Percentiles rank a stretch among this genome's conserved stretches.
These are phyloP conservation scores for Pisolithus tinctorius DNA, from an alignment of 768 basidiomycete species.

Conservation along the genomic window DNA sequence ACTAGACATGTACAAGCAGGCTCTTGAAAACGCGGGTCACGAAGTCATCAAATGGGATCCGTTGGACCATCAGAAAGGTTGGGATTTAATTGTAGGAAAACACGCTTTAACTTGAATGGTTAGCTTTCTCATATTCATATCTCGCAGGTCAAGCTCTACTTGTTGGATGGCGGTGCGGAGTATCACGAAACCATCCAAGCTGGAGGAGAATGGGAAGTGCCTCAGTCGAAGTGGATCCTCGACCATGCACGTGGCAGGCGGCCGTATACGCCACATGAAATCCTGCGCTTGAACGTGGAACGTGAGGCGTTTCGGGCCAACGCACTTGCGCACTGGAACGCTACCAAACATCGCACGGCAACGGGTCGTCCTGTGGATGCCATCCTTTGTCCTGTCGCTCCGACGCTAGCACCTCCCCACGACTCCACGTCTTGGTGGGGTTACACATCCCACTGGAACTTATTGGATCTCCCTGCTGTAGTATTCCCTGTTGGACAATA, in stretches of 20 bases:
- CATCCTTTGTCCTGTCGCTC: constrained; percentile 40
- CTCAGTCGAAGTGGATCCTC: constrained; percentile 39
- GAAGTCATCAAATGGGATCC: constrained; percentile 46
- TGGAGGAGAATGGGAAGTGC: constrained; percentile 31
- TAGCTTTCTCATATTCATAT: constrained; percentile 10
- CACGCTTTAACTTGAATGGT: constrained; percentile 2
- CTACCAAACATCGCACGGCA: constrained; percentile 27
- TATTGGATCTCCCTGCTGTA: constrained; percentile 42
- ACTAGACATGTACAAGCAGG: constrained; percentile 32
- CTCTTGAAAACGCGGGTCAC: constrained; percentile 40
- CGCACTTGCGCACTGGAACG: constrained; percentile 41
- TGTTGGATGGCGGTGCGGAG: constrained; percentile 43
- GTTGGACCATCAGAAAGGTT: constrained; percentile 36
- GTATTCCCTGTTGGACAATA: constrained; percentile 41
- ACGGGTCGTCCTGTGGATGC: constrained; percentile 42
- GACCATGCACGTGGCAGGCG: constrained; percentile 31
- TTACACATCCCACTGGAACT: constrained; percentile 48
- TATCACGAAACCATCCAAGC: constrained; percentile 32
- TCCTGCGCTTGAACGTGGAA: constrained; percentile 38
- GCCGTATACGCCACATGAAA: constrained; percentile 35
- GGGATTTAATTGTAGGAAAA: constrained; percentile 41
- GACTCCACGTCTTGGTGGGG: constrained; percentile 43
- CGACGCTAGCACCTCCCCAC: constrained; percentile 43
- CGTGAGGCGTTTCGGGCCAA: constrained; percentile 36
- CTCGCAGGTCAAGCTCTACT: constrained; percentile 37